These are phyloP conservation scores for Actinomortierella ambigua DNA, from an alignment of 371 early-diverging fungal genomes.

Conservation along the genomic window DNA sequence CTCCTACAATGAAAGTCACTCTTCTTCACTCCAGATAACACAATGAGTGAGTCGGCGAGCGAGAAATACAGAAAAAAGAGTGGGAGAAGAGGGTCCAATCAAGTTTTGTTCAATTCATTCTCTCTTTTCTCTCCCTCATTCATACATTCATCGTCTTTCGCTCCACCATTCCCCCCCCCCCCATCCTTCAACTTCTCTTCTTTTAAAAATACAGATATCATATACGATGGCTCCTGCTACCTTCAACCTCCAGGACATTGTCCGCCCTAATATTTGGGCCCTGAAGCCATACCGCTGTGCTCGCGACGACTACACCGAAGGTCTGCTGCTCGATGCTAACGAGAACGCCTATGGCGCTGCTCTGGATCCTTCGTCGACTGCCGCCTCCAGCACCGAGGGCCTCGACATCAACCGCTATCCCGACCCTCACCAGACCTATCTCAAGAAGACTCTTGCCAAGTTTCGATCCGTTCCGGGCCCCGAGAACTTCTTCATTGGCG, in stretches of 20 bases:
- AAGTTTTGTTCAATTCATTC: constrained; percentile 3
- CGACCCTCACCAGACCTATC: constrained; percentile 85
- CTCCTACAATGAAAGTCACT: no score
- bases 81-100: not conserved
- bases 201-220: not conserved
- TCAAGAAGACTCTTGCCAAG: constrained; percentile 78
- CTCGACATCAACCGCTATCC: constrained; percentile 92
- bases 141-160: constrained; percentile 1
- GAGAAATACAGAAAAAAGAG: not conserved
- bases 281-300: constrained; percentile 96
- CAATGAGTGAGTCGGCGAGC: not conserved
- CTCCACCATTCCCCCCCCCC: not conserved
- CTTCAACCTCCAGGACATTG: constrained; percentile 75
- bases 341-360: constrained; percentile 95
- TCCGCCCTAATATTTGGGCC: constrained; percentile 93
- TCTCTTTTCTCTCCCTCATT: not conserved
- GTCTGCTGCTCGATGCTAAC: constrained; percentile 96
- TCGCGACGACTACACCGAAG: constrained; percentile 91
- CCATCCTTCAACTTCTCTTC: not conserved
- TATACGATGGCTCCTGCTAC: constrained; percentile 16
- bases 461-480: constrained; percentile 70
- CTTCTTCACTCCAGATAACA: no score
- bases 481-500: constrained; percentile 89
- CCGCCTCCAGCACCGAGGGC: constrained; percentile 28
- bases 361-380: constrained; percentile 29